A percentile compares a stretch with the other conserved stretches of the same genome.
phyloP scores from a whole-genome alignment of 2,329 filamentous ascomycete species.

The Tolypocladium pustulatum region DNA sequence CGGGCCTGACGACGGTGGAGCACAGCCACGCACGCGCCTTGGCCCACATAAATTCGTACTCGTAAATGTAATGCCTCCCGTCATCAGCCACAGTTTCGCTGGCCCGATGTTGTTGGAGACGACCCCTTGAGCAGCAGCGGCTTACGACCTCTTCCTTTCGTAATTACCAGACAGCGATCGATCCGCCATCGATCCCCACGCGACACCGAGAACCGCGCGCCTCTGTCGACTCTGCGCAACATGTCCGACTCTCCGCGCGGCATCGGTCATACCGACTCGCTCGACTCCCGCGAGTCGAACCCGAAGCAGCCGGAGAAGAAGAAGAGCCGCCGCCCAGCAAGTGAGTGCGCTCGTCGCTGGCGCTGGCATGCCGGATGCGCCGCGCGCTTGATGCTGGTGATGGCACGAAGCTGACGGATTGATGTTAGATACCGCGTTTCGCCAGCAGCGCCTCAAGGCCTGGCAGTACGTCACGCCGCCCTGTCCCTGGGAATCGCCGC shows the following conservation, averaged over 20 bases:
- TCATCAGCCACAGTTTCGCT: conserved; percentile 2
- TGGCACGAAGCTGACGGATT: conserved; percentile 9
- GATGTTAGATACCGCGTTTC: conserved; percentile 76
- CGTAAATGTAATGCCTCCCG: background rate
- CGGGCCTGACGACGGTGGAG: background rate
- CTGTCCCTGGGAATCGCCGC: background rate
- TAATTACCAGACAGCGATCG: too few relatives aligned
- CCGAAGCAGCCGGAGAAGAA: conserved; percentile 57
- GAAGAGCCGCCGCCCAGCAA: conserved; percentile 87
- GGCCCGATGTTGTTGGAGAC: background rate
- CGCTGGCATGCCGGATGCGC: background rate
- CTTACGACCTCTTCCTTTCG: conserved; percentile 1
- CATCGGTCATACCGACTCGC: conserved; percentile 39
- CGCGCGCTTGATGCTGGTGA: conserved; percentile 1
- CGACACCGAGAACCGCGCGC: background rate
- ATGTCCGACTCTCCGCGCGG: conserved; percentile 39
- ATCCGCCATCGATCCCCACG: background rate
- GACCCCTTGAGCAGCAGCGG: conserved; percentile 1
- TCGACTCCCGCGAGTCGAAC: conserved; percentile 42
- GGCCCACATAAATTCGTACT: background rate
- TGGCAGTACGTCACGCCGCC: conserved; percentile 67
- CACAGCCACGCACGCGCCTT: conserved; percentile 3
- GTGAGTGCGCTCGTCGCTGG: conserved; percentile 40
- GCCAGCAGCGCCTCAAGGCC: conserved; percentile 93
- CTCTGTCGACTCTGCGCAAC: conserved; percentile 1